Evolutionary conservation across 805 yeast species (phyloP).

Genomic region (Nakazawaea wyomingensis): DNA sequence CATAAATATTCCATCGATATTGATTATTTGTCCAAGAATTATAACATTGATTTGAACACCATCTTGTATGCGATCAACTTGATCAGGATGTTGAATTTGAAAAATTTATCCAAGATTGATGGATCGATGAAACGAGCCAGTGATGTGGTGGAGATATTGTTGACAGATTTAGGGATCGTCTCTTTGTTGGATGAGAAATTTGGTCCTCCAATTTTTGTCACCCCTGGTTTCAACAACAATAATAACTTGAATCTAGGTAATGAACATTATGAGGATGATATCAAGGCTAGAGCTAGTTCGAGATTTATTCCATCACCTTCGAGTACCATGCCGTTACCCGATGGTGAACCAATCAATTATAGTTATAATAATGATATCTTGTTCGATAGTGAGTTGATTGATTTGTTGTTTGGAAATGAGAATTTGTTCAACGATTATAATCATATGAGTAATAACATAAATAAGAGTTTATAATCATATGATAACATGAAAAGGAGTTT

Average conservation of each 20-base stretch:
- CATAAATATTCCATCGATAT: constrained; percentile 23
- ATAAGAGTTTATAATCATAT: neutral
- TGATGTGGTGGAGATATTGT: constrained; percentile 36
- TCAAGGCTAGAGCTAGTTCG: neutral
- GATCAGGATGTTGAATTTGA: constrained; percentile 27
- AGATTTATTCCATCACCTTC: constrained; percentile 4
- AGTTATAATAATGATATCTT: constrained; percentile 12
- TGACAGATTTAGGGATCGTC: constrained; percentile 36
- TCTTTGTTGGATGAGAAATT: constrained; percentile 19
- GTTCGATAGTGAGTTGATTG: constrained; percentile 13
- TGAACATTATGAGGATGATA: constrained; percentile 3
- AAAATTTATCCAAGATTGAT: constrained; percentile 29
- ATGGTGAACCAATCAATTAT: constrained; percentile 9
- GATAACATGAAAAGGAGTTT: no score
- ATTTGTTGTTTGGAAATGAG: constrained; percentile 13
- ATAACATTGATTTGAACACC: constrained; percentile 23
- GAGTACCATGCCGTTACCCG: neutral
- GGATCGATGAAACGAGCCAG: constrained; percentile 38
- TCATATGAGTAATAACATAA: constrained; percentile 10
- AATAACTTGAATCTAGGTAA: constrained; percentile 7
- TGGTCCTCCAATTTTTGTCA: constrained; percentile 9
- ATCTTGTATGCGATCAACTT: constrained; percentile 28
- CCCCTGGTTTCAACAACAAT: constrained; percentile 8
- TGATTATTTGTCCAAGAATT: constrained; percentile 21
- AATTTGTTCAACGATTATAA: constrained; percentile 11